phyloP scores from a whole-genome alignment of 441 rosid species.

The Omphalea diandra region DNA sequence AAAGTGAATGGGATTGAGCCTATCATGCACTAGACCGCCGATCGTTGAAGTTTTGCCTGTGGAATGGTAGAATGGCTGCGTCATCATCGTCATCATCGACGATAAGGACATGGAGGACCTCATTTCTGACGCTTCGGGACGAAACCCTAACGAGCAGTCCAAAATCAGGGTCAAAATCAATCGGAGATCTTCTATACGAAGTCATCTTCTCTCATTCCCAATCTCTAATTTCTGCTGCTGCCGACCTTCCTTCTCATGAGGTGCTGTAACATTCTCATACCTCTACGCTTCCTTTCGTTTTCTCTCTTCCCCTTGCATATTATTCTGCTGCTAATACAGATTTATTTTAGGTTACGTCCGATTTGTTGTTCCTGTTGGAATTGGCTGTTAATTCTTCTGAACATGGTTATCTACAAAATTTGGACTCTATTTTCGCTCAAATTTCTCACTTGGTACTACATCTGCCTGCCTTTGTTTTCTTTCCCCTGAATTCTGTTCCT shows the following conservation, averaged over 20 bases:
- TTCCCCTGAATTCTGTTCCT: not conserved
- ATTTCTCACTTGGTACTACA: slow-evolving; percentile 43
- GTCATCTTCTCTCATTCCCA: slow-evolving; percentile 58
- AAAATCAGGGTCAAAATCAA: slow-evolving; percentile 29
- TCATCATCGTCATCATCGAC: slow-evolving; percentile 28
- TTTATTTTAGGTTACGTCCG: slow-evolving; percentile 41
- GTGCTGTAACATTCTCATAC: slow-evolving; percentile 22
- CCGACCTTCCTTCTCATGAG: slow-evolving; percentile 70
- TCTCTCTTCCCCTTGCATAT: too few relatives aligned
- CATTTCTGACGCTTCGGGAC: slow-evolving; percentile 74
- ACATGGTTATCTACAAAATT: slow-evolving; percentile 24
- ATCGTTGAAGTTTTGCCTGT: not conserved
- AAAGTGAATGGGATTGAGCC: not conserved
- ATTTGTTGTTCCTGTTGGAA: slow-evolving; percentile 53
- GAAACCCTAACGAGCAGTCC: slow-evolving; percentile 57
- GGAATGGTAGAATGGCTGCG: slow-evolving; percentile 21
- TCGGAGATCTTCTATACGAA: slow-evolving; percentile 46
- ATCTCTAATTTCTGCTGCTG: slow-evolving; percentile 53
- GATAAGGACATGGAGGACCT: slow-evolving; percentile 69
- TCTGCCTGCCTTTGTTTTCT: not conserved
- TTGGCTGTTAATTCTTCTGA: slow-evolving; percentile 42
- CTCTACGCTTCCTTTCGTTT: too few relatives aligned
- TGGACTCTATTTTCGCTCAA: slow-evolving; percentile 26
- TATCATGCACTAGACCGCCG: not conserved
- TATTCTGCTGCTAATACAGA: not conserved